phyloP scores from a whole-genome alignment of 1,284 basidiomycete species.

The Tilletia setariae region DNA sequence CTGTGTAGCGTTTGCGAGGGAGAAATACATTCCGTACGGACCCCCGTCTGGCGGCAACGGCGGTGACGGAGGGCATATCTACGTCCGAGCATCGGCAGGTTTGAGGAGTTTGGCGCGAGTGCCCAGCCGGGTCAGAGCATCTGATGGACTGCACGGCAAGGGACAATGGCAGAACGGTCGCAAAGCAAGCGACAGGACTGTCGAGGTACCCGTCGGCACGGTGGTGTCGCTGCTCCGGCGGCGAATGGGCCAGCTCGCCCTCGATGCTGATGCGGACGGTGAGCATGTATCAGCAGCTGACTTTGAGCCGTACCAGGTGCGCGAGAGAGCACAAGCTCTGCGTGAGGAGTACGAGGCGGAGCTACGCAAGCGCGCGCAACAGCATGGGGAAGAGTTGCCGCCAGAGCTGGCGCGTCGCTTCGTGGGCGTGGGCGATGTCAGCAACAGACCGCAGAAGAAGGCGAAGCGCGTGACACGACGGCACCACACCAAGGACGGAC shows the following conservation, averaged over 20 bases:
- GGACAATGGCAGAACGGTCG: conserved; percentile 46
- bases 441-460: conserved; percentile 18
- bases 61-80: conserved; percentile 46
- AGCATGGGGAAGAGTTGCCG: neutral
- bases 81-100: conserved; percentile 36
- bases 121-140: conserved; percentile 33
- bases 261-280: neutral
- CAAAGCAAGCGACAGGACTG: conserved; percentile 35
- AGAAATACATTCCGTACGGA: conserved; percentile 51
- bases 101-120: conserved; percentile 45
- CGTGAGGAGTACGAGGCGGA: conserved; percentile 17
- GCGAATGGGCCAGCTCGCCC: conserved; percentile 19
- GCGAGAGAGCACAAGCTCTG: neutral
- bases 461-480: neutral
- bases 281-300: neutral
- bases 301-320: neutral
- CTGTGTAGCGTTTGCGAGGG: conserved; percentile 51
- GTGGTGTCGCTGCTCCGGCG: conserved; percentile 32
- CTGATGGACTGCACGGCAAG: conserved; percentile 45
- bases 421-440: neutral
- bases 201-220: conserved; percentile 52
- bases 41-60: conserved; percentile 52
- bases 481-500: conserved; percentile 22
- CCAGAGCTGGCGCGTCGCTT: neutral
- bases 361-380: neutral